Evolutionary conservation across 495 filamentous ascomycete genomes (phyloP).

Genomic region (Xylaria palmicola): DNA sequence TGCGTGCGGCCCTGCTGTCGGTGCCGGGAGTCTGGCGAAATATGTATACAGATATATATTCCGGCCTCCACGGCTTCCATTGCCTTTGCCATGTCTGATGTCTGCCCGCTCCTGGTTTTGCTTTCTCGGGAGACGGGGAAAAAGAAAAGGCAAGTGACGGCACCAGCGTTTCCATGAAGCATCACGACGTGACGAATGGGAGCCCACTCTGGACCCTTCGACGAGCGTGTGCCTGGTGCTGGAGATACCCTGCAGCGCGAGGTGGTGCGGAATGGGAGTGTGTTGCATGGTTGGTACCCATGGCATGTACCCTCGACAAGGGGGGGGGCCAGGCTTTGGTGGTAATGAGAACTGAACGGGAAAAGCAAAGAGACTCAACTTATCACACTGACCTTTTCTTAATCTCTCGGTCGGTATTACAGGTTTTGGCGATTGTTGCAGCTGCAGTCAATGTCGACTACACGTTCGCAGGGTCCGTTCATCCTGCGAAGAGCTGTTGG

Average conservation of each 20-base stretch:
- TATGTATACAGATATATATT: no score
- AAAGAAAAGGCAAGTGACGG: background rate
- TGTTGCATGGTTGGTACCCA: slow-evolving; percentile 12
- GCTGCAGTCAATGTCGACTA: slow-evolving; percentile 7
- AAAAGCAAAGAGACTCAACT: slow-evolving; percentile 11
- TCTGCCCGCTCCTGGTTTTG: background rate
- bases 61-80: background rate
- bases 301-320: slow-evolving; percentile 5
- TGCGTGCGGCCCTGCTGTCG: no score
- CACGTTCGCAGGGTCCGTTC: background rate
- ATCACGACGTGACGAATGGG: slow-evolving; percentile 14
- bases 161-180: background rate
- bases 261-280: slow-evolving; percentile 12
- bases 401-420: background rate
- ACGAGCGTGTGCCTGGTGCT: slow-evolving; percentile 4
- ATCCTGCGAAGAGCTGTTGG: slow-evolving; percentile 3
- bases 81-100: background rate
- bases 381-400: slow-evolving; percentile 15
- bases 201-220: slow-evolving; percentile 7
- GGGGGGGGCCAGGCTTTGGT: background rate
- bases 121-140: background rate
- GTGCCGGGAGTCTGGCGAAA: no score
- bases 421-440: background rate
- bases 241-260: slow-evolving; percentile 17
- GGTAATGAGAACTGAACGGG: background rate